phyloP scores from a whole-genome alignment of 768 basidiomycete species.

The Lyophyllum shimeji region DNA sequence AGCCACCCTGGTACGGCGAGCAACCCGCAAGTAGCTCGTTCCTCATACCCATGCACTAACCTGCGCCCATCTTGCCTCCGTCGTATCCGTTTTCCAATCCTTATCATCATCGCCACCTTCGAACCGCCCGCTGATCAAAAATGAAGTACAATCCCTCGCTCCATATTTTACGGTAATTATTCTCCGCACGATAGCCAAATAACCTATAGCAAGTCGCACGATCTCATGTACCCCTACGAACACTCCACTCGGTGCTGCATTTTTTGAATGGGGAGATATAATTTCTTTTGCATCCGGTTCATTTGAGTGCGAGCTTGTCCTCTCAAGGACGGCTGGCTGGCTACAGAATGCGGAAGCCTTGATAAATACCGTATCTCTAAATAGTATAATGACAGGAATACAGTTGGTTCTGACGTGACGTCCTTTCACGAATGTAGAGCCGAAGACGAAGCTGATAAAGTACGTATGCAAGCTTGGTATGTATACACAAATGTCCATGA shows the following conservation, averaged over 20 bases:
- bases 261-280: neutral
- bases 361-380: slow-evolving; percentile 8
- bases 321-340: neutral
- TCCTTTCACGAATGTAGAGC: neutral
- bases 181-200: neutral
- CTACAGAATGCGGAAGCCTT: neutral
- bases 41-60: slow-evolving; percentile 4
- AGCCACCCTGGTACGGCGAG: slow-evolving; percentile 84
- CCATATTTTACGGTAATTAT: slow-evolving; percentile 15
- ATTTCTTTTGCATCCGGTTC: neutral
- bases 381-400: slow-evolving; percentile 2
- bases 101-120: neutral
- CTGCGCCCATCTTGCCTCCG: neutral
- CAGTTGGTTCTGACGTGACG: neutral
- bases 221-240: slow-evolving; percentile 2
- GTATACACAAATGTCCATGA: slow-evolving; percentile 1
- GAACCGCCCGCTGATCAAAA: neutral
- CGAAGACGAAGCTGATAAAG: slow-evolving; percentile 2
- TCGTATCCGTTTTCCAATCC: neutral
- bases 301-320: too few species aligned
- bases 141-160: neutral
- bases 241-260: neutral
- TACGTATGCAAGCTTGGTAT: slow-evolving; percentile 1
- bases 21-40: slow-evolving; percentile 48
- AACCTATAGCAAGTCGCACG: slow-evolving; percentile 4